Percentiles rank a stretch among this genome's conserved stretches.
Conservation (phyloP, 257 asterid species). For the Solanum chmielewskii region DNA sequence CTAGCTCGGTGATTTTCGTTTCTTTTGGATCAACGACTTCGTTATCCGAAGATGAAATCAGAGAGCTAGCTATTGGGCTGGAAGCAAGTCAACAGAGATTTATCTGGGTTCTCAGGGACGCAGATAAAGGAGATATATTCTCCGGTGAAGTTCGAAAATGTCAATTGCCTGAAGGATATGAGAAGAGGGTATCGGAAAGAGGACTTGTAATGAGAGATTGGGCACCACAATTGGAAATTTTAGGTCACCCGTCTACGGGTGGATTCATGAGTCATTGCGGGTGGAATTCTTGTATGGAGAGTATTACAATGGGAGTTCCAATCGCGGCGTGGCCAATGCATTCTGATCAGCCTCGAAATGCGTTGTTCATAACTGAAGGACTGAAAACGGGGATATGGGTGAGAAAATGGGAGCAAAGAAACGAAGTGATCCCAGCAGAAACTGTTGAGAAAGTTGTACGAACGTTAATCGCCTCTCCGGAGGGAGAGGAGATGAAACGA, state of each 20-base stretch:
- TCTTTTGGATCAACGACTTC: slow-evolving; percentile 58
- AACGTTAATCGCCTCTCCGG: slow-evolving; percentile 28
- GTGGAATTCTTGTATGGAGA: slow-evolving; percentile 13
- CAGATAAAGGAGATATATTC: slow-evolving; percentile 48
- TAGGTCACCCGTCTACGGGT: not conserved
- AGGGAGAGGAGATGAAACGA: slow-evolving; percentile 35
- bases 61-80: slow-evolving; percentile 43
- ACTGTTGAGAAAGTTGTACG: slow-evolving; percentile 20
- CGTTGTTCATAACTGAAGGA: not conserved
- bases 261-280: slow-evolving; percentile 17
- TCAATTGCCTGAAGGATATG: slow-evolving; percentile 10
- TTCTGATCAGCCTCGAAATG: slow-evolving; percentile 12
- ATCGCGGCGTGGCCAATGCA: slow-evolving; percentile 18
- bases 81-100: slow-evolving; percentile 38
- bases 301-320: slow-evolving; percentile 14
- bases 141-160: slow-evolving; percentile 1
- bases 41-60: slow-evolving; percentile 26
- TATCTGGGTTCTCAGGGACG: slow-evolving; percentile 55
- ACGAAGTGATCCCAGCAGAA: slow-evolving; percentile 9
- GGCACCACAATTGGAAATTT: slow-evolving; percentile 13
- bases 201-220: slow-evolving; percentile 9
- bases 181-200: slow-evolving; percentile 1
- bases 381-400: slow-evolving; percentile 9
- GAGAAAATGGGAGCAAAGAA: slow-evolving; percentile 13
- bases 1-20: slow-evolving; percentile 30